These are phyloP conservation scores for Zymoseptoria crescenta DNA, from an alignment of 2,329 filamentous ascomycete genomes.

Conservation along the genomic window DNA sequence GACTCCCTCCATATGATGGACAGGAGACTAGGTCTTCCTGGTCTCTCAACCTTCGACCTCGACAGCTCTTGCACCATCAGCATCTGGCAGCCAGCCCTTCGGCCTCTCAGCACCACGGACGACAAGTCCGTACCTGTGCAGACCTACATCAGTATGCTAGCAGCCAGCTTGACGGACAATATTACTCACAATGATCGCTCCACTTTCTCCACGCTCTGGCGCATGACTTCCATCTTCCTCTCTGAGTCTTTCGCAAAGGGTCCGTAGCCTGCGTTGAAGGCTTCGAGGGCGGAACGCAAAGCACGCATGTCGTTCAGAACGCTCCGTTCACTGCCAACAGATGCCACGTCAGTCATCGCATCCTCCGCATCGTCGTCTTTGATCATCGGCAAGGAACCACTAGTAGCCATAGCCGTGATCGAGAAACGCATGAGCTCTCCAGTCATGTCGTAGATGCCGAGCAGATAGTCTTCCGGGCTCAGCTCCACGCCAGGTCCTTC, in stretches of 20 bases:
- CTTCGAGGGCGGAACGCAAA: slow-evolving; percentile 68
- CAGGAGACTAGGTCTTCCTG: background rate
- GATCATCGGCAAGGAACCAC: slow-evolving; percentile 47
- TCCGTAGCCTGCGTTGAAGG: slow-evolving; percentile 51
- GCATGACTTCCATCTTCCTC: slow-evolving; percentile 81
- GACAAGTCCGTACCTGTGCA: slow-evolving; percentile 61
- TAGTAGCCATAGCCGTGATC: slow-evolving; percentile 76
- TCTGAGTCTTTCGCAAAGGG: slow-evolving; percentile 56
- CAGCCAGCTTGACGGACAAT: background rate
- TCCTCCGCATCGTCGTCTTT: slow-evolving; percentile 22
- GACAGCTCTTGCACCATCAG: slow-evolving; percentile 32
- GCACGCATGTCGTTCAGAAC: slow-evolving; percentile 76
- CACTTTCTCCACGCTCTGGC: slow-evolving; percentile 84
- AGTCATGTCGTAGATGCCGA: slow-evolving; percentile 86
- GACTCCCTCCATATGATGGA: too few relatives aligned
- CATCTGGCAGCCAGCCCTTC: slow-evolving; percentile 83
- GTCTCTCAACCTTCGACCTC: slow-evolving; percentile 32
- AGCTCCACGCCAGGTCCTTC: slow-evolving; percentile 50
- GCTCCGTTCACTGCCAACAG: slow-evolving; percentile 37
- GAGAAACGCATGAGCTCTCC: slow-evolving; percentile 97
- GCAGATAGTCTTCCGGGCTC: slow-evolving; percentile 76
- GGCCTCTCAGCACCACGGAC: slow-evolving; percentile 84
- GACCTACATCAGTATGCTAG: background rate
- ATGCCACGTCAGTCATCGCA: slow-evolving; percentile 3
- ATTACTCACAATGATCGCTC: slow-evolving; percentile 48